A percentile compares a stretch with the other conserved stretches of the same genome.
phyloP scores from a whole-genome alignment of 2,329 filamentous ascomycete genomes.

The Microcyclospora pomicola region DNA sequence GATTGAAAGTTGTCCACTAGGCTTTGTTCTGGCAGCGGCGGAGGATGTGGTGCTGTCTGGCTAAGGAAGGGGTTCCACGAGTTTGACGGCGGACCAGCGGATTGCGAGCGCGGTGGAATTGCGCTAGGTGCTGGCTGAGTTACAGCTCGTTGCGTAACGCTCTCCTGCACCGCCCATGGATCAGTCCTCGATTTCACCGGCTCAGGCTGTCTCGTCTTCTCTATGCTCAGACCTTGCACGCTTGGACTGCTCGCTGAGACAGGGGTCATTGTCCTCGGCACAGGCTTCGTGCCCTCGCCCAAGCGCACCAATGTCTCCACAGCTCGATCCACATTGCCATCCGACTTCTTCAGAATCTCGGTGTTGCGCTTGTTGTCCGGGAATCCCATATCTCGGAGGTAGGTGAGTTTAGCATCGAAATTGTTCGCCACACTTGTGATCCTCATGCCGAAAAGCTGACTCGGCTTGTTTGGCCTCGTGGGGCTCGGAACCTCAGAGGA shows the following conservation, averaged over 20 bases:
- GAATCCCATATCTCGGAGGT: constrained; percentile 85
- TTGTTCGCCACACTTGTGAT: constrained; percentile 46
- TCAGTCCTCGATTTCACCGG: constrained; percentile 18
- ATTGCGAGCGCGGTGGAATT: constrained; percentile 21
- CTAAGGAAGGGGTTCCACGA: constrained; percentile 58
- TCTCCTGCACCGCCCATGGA: constrained; percentile 33
- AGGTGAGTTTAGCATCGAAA: constrained; percentile 61
- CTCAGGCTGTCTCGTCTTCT: constrained; percentile 21
- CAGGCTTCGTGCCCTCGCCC: constrained; percentile 50
- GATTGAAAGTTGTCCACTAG: constrained; percentile 46
- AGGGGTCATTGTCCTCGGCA: constrained; percentile 19
- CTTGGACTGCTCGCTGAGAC: constrained; percentile 34
- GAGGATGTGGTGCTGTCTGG: constrained; percentile 18
- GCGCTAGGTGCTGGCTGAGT: constrained; percentile 16
- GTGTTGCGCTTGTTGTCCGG: constrained; percentile 67
- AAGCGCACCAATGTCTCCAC: constrained; percentile 74
- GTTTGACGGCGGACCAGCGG: constrained; percentile 22
- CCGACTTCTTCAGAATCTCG: constrained; percentile 66
- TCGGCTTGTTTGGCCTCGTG: constrained; percentile 41
- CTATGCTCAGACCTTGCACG: constrained; percentile 31
- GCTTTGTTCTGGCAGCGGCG: constrained; percentile 14
- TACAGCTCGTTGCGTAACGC: constrained; percentile 15
- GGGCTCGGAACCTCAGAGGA: constrained; percentile 9
- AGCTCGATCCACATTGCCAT: constrained; percentile 72
- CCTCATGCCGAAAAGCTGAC: constrained; percentile 23